Percentiles rank a stretch among this genome's conserved stretches.
Conservation (phyloP, 768 basidiomycete genomes). For the Rhizopogon roseolus region DNA sequence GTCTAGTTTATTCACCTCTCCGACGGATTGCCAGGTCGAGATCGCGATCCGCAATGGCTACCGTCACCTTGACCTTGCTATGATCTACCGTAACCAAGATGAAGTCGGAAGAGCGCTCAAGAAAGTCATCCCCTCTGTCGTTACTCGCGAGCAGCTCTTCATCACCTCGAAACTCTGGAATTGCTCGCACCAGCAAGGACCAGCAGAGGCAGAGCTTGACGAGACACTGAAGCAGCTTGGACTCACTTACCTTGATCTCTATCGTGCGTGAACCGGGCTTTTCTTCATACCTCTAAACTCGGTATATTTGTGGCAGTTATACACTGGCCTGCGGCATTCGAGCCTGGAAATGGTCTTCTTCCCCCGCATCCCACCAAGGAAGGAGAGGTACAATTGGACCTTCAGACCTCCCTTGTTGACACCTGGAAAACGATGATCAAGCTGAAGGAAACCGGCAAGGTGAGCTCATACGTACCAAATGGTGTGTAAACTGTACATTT, state of each 20-base stretch:
- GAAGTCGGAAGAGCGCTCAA: constrained; percentile 73
- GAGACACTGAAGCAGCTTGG: constrained; percentile 72
- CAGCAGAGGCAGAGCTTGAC: constrained; percentile 71
- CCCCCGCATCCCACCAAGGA: constrained; percentile 45
- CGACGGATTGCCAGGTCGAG: constrained; percentile 49
- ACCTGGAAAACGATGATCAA: constrained; percentile 81
- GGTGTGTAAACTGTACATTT: not conserved
- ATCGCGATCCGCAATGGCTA: constrained; percentile 72
- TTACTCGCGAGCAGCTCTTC: constrained; percentile 77
- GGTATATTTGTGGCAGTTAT: constrained; percentile 40
- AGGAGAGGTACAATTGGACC: constrained; percentile 52
- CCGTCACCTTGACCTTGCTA: constrained; percentile 81
- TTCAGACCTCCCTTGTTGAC: constrained; percentile 57
- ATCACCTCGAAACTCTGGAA: constrained; percentile 87
- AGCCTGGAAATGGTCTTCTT: constrained; percentile 46
- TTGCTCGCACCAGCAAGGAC: constrained; percentile 56
- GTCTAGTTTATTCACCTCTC: not conserved
- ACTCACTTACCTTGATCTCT: constrained; percentile 75
- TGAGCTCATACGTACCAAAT: constrained; percentile 11
- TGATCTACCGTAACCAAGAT: constrained; percentile 75
- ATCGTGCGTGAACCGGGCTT: constrained; percentile 44
- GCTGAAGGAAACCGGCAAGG: constrained; percentile 66
- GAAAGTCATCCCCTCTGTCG: constrained; percentile 72
- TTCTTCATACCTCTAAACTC: not conserved
- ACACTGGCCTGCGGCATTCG: constrained; percentile 78